Conservation (phyloP, 768 basidiomycete genomes). For the Boletales sp. region DNA sequence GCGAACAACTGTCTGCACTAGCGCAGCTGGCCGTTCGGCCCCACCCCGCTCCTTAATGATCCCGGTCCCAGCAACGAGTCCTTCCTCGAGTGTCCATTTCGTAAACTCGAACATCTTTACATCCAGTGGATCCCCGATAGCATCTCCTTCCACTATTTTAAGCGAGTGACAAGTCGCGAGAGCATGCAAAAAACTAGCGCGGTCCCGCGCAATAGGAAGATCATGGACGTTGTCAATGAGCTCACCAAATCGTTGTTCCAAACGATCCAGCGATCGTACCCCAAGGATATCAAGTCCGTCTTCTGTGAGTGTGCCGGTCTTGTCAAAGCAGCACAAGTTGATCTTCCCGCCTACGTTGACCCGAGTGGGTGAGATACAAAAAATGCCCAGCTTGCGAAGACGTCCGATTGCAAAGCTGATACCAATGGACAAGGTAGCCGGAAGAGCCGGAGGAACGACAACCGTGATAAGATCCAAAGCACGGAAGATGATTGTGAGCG, state of each 20-base stretch:
- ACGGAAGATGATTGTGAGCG: slow-evolving; percentile 87
- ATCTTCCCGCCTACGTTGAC: slow-evolving; percentile 95
- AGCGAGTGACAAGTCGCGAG: slow-evolving; percentile 95
- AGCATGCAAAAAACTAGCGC: slow-evolving; percentile 86
- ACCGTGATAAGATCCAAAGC: slow-evolving; percentile 95
- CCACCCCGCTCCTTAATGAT: slow-evolving; percentile 64
- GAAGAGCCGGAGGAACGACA: slow-evolving; percentile 95
- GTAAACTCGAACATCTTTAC: slow-evolving; percentile 99
- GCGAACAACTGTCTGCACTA: slow-evolving; percentile 95
- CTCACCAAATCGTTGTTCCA: slow-evolving; percentile 80
- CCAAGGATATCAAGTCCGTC: slow-evolving; percentile 97
- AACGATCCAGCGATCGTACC: slow-evolving; percentile 79
- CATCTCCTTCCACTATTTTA: slow-evolving; percentile 80
- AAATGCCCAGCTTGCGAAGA: slow-evolving; percentile 83
- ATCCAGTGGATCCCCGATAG: slow-evolving; percentile 95
- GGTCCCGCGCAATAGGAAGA: slow-evolving; percentile 65
- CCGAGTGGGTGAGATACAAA: slow-evolving; percentile 93
- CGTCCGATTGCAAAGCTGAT: slow-evolving; percentile 92
- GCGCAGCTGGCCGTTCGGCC: slow-evolving; percentile 69
- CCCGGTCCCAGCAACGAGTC: slow-evolving; percentile 64
- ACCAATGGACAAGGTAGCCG: slow-evolving; percentile 95
- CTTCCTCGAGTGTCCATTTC: slow-evolving; percentile 94
- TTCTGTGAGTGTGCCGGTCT: slow-evolving; percentile 97
- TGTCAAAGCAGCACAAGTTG: slow-evolving; percentile 98
- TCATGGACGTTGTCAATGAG: slow-evolving; percentile 84